Percentiles rank a stretch among this genome's conserved stretches.
Evolutionary conservation across 345 rosid species (phyloP).

Genomic region (Laguncularia racemosa): DNA sequence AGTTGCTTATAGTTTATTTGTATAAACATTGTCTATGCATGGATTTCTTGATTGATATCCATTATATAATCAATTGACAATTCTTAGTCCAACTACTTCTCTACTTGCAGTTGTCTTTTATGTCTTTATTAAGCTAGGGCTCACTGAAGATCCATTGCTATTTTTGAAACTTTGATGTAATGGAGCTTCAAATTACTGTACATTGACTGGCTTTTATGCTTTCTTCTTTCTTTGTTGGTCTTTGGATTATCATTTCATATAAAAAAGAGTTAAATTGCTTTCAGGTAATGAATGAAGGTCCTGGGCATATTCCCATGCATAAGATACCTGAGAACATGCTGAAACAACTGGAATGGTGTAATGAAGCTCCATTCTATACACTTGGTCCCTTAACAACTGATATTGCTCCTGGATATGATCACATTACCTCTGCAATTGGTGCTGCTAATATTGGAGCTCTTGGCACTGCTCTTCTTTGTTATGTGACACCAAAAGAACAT

Average conservation of each 20-base stretch:
- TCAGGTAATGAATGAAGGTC: conserved; percentile 99
- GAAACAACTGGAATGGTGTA: conserved; percentile 98
- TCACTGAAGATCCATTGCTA: no score
- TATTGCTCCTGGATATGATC: conserved; percentile 96
- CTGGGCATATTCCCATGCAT: conserved; percentile 94
- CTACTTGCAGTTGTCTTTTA: no score
- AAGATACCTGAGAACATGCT: conserved; percentile 99
- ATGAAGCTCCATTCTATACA: conserved; percentile 97
- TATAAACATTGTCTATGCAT: no score
- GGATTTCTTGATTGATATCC: no score
- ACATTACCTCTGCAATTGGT: conserved; percentile 97
- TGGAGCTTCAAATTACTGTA: no score
- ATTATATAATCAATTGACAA: no score
- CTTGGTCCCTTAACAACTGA: conserved; percentile 97
- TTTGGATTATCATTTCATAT: neutral
- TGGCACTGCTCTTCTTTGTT: conserved; percentile 98
- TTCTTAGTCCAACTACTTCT: no score
- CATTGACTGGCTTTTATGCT: no score
- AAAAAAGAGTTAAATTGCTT: neutral
- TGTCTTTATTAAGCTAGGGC: no score
- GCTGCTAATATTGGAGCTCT: conserved; percentile 99
- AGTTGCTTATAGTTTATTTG: no score
- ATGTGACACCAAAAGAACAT: conserved; percentile 97
- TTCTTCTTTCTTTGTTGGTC: no score
- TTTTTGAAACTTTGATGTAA: no score